A percentile compares a stretch with the other conserved stretches of the same genome.
Evolutionary conservation across 352 stramenopile genomes (phyloP).

Genomic region (Peronospora destructor): DNA sequence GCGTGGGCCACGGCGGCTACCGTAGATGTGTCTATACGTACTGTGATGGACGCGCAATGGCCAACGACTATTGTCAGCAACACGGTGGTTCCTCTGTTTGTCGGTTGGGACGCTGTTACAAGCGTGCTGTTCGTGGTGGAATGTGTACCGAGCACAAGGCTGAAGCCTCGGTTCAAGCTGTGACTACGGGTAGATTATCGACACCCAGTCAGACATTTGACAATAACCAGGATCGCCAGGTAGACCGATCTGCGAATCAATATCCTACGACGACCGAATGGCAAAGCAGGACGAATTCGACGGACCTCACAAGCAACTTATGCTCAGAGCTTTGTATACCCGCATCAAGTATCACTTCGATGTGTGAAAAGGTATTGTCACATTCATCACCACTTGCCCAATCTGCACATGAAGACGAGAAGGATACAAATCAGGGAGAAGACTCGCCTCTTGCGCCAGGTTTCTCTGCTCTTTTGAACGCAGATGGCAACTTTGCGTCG

Average conservation of each 20-base stretch:
- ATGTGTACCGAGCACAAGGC: conserved; percentile 27
- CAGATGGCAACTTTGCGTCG: conserved; percentile 2
- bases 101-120: conserved; percentile 13
- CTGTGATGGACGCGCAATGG: conserved; percentile 34
- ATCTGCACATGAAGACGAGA: too few relatives aligned
- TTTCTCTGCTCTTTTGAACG: conserved; percentile 9
- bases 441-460: conserved; percentile 1
- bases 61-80: conserved; percentile 37
- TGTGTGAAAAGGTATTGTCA: background rate
- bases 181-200: conserved; percentile 3
- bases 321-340: too few relatives aligned
- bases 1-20: conserved; percentile 44
- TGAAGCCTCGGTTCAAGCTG: conserved; percentile 6
- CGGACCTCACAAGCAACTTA: background rate
- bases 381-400: background rate
- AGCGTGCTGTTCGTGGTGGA: conserved; percentile 23
- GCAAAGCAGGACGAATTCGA: background rate
- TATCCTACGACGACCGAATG: background rate
- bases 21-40: conserved; percentile 36
- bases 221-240: conserved; percentile 1
- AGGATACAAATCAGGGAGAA: background rate
- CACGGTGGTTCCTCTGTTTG: conserved; percentile 38
- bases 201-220: conserved; percentile 8
- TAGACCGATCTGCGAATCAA: background rate
- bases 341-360: background rate